Base-by-base conservation (phyloP, 2,329 filamentous ascomycete genomes). In the Gliomastix tumulicola region DNA sequence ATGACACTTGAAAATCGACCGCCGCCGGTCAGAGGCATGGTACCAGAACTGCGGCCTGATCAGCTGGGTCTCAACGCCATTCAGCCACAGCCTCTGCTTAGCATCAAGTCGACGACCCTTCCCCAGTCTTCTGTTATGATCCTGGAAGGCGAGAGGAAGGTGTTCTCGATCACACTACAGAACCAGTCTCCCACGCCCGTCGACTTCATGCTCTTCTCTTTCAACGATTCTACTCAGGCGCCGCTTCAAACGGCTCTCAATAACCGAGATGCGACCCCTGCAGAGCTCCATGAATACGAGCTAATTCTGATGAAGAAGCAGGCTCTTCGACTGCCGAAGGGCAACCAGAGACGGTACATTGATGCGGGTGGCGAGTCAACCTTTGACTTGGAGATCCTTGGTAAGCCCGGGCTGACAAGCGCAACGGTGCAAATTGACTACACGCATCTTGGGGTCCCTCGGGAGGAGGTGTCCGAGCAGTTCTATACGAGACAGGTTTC, bases 61-160 rank as follows among this genome's bases (percentile, higher is more conserved):
- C 65, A 56, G 6, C 54, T 89, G 33, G 68, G 70, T 18, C 69
- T 94, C 30, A 87, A 76, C 36, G 86, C 94, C 18, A 88, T 96
- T 39, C 71, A 79, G 4, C 69, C 79, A 31, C 88, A 96, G 54
- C 92, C 92, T 6, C 63, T 86, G 4, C 65, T 97, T 4, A 65
- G 80, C 4, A 72, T 96, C 16, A 82, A 85, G 50, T 81, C 81
- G 7, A 84, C 82, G 4, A 87, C 83, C 11, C 69, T 96, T 2
- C 77, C 84, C 1, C 89, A 96, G 51, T 86, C 84, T 17, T 85
- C 88, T 9, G 66, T 95, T 23, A 96, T 95, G 88, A 74, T 98
- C 10, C 69, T 98, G 6, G 90, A 97, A 62, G 92, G 92, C 30
- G 90, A 98, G 59, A 76, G 74, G 17, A 82, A 80, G 47, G 67